Conservation (phyloP, 2,329 filamentous ascomycete species). For the Fusarium humuli region DNA sequence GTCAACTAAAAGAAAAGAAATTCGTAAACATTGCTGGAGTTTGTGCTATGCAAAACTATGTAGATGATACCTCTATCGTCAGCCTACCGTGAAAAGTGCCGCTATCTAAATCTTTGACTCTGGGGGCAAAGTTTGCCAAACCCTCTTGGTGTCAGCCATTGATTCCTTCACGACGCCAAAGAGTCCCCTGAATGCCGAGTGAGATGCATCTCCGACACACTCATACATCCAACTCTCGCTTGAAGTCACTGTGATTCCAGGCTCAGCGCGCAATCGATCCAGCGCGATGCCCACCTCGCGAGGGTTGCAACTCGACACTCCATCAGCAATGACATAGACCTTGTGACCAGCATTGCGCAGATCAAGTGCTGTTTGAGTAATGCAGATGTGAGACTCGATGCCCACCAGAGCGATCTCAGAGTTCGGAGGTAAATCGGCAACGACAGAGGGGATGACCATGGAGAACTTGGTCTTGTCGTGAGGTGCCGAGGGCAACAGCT, state of each 20-base stretch:
- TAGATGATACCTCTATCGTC: background rate
- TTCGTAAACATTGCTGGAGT: constrained; percentile 2
- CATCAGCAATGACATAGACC: constrained; percentile 91
- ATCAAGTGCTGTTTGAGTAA: constrained; percentile 92
- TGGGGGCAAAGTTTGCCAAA: constrained; percentile 70
- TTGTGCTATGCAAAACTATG: constrained; percentile 6
- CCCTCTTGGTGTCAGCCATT: constrained; percentile 74
- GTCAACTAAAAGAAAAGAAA: constrained; percentile 15
- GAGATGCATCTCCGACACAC: constrained; percentile 82
- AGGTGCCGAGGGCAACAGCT: constrained; percentile 65
- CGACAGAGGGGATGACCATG: constrained; percentile 82
- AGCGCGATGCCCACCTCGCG: constrained; percentile 86
- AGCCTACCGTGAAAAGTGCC: constrained; percentile 5
- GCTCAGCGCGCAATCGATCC: constrained; percentile 75
- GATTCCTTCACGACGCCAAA: constrained; percentile 83
- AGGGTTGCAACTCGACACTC: constrained; percentile 86
- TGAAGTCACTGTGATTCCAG: constrained; percentile 81
- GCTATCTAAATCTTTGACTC: constrained; percentile 65
- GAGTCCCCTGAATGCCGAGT: constrained; percentile 78
- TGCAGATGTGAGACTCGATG: constrained; percentile 94
- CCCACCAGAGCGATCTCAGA: constrained; percentile 82
- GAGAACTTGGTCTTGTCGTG: constrained; percentile 91
- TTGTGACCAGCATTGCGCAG: constrained; percentile 78
- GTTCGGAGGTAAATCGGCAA: constrained; percentile 50
- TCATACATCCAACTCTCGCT: constrained; percentile 94